Conservation (phyloP, 2,329 filamentous ascomycete species). For the Chrysosporium queenslandicum region DNA sequence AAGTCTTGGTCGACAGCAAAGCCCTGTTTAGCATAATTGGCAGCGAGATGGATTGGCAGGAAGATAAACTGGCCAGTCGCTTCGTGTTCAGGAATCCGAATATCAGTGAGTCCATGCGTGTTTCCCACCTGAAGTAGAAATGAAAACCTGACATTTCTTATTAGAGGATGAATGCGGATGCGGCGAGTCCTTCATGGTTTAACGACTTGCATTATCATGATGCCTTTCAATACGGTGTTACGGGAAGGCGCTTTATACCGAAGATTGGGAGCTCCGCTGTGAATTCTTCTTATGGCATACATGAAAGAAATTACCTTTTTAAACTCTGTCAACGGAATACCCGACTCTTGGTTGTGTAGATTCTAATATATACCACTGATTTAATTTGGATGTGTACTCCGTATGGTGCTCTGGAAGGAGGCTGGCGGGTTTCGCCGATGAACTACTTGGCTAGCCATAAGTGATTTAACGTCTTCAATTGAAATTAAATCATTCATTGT, state of each 20-base stretch:
- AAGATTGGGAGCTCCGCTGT: neutral
- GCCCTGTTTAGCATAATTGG: constrained; percentile 96
- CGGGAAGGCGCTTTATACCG: neutral
- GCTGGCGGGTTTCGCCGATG: no score
- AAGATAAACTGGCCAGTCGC: constrained; percentile 83
- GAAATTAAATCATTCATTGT: no score
- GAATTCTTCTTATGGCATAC: neutral
- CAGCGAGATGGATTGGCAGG: constrained; percentile 97
- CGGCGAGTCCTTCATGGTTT: constrained; percentile 89
- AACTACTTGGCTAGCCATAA: neutral
- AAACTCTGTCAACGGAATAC: constrained; percentile 6
- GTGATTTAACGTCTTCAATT: no score
- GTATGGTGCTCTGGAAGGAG: no score
- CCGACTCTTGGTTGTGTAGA: neutral
- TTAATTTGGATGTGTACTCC: neutral
- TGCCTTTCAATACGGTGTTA: constrained; percentile 1
- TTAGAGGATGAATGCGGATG: constrained; percentile 92
- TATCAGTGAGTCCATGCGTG: constrained; percentile 64
- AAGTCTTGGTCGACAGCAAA: constrained; percentile 93
- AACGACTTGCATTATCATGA: constrained; percentile 13
- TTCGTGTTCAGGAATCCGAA: constrained; percentile 97
- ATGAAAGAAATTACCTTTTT: neutral
- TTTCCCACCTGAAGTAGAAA: constrained; percentile 2
- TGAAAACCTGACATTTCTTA: constrained; percentile 23
- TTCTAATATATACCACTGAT: neutral